phyloP scores from a whole-genome alignment of 106 monocot genomes.

The Chionographis japonica region DNA sequence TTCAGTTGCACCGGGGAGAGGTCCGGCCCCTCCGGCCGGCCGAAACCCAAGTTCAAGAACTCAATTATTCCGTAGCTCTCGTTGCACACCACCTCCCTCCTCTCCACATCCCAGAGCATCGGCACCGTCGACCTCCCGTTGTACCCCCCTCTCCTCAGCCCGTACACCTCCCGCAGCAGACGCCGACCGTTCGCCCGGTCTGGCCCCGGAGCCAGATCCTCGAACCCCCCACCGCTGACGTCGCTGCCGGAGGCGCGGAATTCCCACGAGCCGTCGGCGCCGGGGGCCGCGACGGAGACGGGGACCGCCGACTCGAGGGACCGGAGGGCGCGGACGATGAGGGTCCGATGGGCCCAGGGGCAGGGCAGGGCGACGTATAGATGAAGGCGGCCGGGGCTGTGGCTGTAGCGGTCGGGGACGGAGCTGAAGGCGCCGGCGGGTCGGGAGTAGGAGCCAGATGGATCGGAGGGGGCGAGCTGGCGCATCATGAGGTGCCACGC shows the following conservation, averaged over 20 bases:
- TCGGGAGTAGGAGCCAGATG: slow-evolving; percentile 74
- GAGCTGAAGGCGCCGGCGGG: slow-evolving; percentile 60
- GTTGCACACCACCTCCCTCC: slow-evolving; percentile 72
- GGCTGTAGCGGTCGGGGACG: slow-evolving; percentile 23
- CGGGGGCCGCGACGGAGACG: slow-evolving; percentile 58
- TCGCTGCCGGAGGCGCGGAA: slow-evolving; percentile 12
- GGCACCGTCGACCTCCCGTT: slow-evolving; percentile 88
- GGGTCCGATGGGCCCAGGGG: slow-evolving; percentile 94
- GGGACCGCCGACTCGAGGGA: slow-evolving; percentile 35
- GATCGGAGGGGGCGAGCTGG: slow-evolving; percentile 81
- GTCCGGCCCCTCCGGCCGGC: slow-evolving; percentile 17
- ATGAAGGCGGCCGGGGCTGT: slow-evolving; percentile 27
- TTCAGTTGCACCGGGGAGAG: slow-evolving; percentile 40
- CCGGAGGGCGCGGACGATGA: slow-evolving; percentile 67
- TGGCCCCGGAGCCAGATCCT: slow-evolving; percentile 23
- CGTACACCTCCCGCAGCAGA: slow-evolving; percentile 73
- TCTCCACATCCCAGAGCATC: slow-evolving; percentile 80
- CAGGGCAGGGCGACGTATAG: slow-evolving; percentile 85
- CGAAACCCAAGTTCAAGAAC: slow-evolving; percentile 43
- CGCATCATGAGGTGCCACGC: slow-evolving; percentile 97
- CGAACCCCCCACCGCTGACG: background rate
- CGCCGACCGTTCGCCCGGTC: slow-evolving; percentile 35
- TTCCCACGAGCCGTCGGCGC: slow-evolving; percentile 64
- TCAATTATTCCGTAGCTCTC: slow-evolving; percentile 84
- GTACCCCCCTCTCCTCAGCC: slow-evolving; percentile 48